phyloP scores from a whole-genome alignment of 179 eudicot species.

The Patellifolia procumbens region DNA sequence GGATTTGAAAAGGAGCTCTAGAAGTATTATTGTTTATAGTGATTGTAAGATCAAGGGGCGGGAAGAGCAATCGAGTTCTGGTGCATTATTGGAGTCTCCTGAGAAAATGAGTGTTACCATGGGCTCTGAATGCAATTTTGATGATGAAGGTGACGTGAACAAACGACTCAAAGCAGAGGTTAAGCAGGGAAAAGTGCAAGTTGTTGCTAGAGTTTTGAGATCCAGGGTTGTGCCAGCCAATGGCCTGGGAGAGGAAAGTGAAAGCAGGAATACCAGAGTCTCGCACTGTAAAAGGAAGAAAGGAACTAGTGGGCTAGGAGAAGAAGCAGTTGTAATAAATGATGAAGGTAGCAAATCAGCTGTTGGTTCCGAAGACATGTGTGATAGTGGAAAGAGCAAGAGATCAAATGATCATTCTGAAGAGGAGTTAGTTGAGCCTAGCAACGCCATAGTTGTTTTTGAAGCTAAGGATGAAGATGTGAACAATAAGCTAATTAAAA shows the following conservation, averaged over 20 bases:
- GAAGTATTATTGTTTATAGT: neutral
- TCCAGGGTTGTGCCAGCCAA: slow-evolving; percentile 41
- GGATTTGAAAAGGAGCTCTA: slow-evolving; percentile 1
- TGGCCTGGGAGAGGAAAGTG: slow-evolving; percentile 25
- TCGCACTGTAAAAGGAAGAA: slow-evolving; percentile 28
- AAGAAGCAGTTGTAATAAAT: slow-evolving; percentile 13
- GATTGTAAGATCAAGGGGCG: neutral
- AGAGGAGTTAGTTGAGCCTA: slow-evolving; percentile 16
- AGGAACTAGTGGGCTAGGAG: slow-evolving; percentile 20
- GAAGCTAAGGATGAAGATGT: slow-evolving; percentile 13
- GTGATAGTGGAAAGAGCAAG: slow-evolving; percentile 19
- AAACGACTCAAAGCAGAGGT: slow-evolving; percentile 18
- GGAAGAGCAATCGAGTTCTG: slow-evolving; percentile 12
- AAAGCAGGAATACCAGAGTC: slow-evolving; percentile 17
- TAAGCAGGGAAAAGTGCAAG: slow-evolving; percentile 21
- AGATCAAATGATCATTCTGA: slow-evolving; percentile 17
- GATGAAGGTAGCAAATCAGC: slow-evolving; percentile 20
- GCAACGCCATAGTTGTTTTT: slow-evolving; percentile 10
- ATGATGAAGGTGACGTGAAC: slow-evolving; percentile 21
- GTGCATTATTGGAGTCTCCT: slow-evolving; percentile 5
- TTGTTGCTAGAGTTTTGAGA: slow-evolving; percentile 45
- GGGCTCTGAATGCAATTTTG: slow-evolving; percentile 25
- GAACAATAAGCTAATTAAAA: slow-evolving; percentile 12
- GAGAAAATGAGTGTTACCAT: slow-evolving; percentile 22
- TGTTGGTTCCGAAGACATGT: slow-evolving; percentile 12